These are phyloP conservation scores for Harringtonia lauricola DNA, from an alignment of 2,329 filamentous ascomycete genomes.

Conservation along the genomic window DNA sequence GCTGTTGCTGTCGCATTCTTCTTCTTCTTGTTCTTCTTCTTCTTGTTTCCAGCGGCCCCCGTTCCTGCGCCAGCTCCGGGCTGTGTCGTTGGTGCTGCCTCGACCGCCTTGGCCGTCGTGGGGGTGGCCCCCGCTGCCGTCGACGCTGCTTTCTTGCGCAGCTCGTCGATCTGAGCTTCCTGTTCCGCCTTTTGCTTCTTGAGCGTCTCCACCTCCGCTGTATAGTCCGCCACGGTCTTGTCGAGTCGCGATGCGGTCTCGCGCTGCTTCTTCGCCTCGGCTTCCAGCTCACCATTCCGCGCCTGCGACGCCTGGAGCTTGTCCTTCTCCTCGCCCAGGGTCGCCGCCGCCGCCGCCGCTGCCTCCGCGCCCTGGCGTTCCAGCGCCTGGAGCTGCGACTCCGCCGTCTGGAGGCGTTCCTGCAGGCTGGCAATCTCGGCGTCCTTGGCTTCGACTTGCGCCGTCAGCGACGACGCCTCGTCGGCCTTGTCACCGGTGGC, in stretches of 20 bases:
- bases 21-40: slow-evolving; percentile 79
- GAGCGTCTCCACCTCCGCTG: slow-evolving; percentile 30
- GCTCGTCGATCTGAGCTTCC: slow-evolving; percentile 4
- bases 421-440: slow-evolving; percentile 38
- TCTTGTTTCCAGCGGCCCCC: slow-evolving; percentile 29
- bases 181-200: slow-evolving; percentile 16
- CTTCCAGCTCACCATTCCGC: slow-evolving; percentile 26
- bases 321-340: slow-evolving; percentile 18
- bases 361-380: slow-evolving; percentile 24
- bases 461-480: slow-evolving; percentile 33
- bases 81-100: neutral
- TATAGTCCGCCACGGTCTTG: slow-evolving; percentile 32
- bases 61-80: neutral
- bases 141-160: slow-evolving; percentile 1
- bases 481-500: slow-evolving; percentile 16
- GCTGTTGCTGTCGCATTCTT: slow-evolving; percentile 22
- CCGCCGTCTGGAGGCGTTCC: slow-evolving; percentile 31
- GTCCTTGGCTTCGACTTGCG: slow-evolving; percentile 36
- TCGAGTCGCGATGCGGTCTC: slow-evolving; percentile 30
- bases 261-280: slow-evolving; percentile 23
- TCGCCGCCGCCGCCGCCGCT: slow-evolving; percentile 20
- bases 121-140: neutral
- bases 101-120: slow-evolving; percentile 1
- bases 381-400: slow-evolving; percentile 32
- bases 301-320: slow-evolving; percentile 22